Evolutionary conservation across 495 filamentous ascomycete genomes (phyloP).

Genomic region (Penicillium riverlandense): DNA sequence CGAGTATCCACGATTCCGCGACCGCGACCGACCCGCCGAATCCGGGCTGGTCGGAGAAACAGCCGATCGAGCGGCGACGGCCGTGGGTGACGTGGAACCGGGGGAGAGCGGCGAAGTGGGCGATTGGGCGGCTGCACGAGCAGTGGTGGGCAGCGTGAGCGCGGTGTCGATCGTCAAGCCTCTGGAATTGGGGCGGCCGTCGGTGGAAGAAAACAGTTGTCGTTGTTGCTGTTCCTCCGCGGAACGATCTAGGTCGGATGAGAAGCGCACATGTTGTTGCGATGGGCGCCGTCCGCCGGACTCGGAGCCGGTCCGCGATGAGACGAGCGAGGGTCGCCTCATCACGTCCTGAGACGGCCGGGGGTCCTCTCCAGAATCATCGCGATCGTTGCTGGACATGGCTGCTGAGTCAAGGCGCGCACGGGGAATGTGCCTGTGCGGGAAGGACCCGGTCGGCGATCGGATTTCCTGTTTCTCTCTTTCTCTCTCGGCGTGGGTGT

Average conservation of each 20-base stretch:
- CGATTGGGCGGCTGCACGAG: conserved; percentile 12
- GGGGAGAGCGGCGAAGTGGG: conserved; percentile 30
- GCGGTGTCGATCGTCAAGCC: conserved; percentile 33
- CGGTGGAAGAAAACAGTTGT: background rate
- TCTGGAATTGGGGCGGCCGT: conserved; percentile 25
- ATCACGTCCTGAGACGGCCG: conserved; percentile 7
- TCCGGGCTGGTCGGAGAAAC: conserved; percentile 28
- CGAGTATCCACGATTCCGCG: conserved; percentile 53
- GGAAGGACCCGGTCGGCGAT: conserved; percentile 9
- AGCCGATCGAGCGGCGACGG: conserved; percentile 22
- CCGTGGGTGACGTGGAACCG: conserved; percentile 3
- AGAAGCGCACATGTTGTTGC: conserved; percentile 38
- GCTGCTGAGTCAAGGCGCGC: conserved; percentile 1
- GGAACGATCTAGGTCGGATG: conserved; percentile 28
- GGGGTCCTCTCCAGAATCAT: conserved; percentile 8
- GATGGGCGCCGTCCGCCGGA: conserved; percentile 22
- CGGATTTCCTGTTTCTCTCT: background rate
- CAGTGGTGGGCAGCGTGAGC: conserved; percentile 13
- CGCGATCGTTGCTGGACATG: conserved; percentile 21
- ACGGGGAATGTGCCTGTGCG: conserved; percentile 9
- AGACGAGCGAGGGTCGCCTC: conserved; percentile 20
- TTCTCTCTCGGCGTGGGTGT: background rate
- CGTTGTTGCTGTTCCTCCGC: conserved; percentile 15
- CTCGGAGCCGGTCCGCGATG: conserved; percentile 28
- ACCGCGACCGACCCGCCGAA: conserved; percentile 28